Conservation (phyloP, 1,284 basidiomycete species). For the Ceratobasidium theobromae region DNA sequence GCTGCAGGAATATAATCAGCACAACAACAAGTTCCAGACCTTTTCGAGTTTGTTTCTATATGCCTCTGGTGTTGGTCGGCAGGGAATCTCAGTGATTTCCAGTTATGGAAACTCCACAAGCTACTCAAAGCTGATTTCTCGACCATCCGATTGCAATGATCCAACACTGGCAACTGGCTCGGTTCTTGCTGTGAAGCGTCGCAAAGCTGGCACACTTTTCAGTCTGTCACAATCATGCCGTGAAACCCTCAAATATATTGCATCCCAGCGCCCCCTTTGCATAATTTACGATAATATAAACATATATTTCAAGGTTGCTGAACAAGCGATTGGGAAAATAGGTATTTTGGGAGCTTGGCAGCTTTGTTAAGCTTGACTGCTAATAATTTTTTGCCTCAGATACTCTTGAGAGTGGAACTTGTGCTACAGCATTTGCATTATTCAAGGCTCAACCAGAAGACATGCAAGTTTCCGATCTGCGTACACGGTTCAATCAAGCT, state of each 20-base stretch:
- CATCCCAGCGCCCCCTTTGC: not conserved
- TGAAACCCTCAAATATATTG: not conserved
- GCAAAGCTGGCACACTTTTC: not conserved
- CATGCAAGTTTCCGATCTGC: slow-evolving; percentile 33
- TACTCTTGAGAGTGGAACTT: slow-evolving; percentile 4
- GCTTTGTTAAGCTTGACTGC: not conserved
- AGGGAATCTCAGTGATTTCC: not conserved
- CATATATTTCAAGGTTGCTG: not conserved
- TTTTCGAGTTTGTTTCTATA: not conserved
- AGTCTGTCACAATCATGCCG: not conserved
- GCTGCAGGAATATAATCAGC: not conserved
- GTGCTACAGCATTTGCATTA: not conserved
- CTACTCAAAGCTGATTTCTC: slow-evolving; percentile 1
- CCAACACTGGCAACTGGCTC: not conserved
- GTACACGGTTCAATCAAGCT: not conserved
- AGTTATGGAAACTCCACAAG: slow-evolving; percentile 8
- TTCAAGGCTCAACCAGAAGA: slow-evolving; percentile 2
- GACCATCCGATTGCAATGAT: not conserved
- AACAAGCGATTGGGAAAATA: not conserved
- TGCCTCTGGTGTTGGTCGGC: not conserved
- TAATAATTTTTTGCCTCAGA: not conserved
- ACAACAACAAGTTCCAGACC: not conserved
- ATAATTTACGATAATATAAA: slow-evolving; percentile 7
- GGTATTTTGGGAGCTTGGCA: not conserved
- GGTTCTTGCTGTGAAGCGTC: not conserved